Base-by-base conservation (phyloP, 495 filamentous ascomycete species). In the Aspergillus incahuasiensis region DNA sequence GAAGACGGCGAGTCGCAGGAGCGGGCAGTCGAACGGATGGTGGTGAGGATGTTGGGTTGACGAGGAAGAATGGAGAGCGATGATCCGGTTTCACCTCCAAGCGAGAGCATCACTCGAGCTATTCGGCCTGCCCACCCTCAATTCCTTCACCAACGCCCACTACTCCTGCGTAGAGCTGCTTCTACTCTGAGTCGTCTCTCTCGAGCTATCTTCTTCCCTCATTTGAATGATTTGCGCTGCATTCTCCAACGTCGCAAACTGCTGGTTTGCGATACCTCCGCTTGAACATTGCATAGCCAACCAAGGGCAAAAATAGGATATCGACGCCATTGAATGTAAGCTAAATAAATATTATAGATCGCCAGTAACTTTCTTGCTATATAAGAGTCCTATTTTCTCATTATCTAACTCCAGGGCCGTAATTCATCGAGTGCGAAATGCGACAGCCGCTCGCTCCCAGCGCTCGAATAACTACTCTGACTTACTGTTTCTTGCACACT, bases 81-180 rank as follows among this genome's bases (percentile, higher is more conserved):
- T 20, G 49, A 52, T 19, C 49, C 22, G 60, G 71, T 75, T 75
- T 74, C 71, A 74, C 69, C 63, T 68, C 65, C 71, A 63, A 69
- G 67, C 70, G 70, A 73, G 67, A 73, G 71, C 48, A 67, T 62
- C 63, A 64, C 61, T 62, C 68, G 68, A 64, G 65, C 18, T 34
- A 15, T 32, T 9, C 21, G 21, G 13, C 11, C 70, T 64, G 68
- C 67, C 69, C 65, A 69, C 70, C 72, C 69, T 67, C 72, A 55
- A 49, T 50, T 52, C 38, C 22, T 19, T 28, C 44, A 4, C 59
- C 66, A 65, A 61, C 65, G 61, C 60, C 63, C 51, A 66, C 54
- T 44, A 42, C 42, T 38, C 30, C 28, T 18, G n/a, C n/a, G n/a
- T n/a, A n/a, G n/a, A 40, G 1, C 6, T 38, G 16, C n/a, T 22